Evolutionary conservation across 192 early-diverging fungal species (phyloP), one percentile per base, ranked within the genome.

Genomic region (Allomyces arbusculus): DNA sequence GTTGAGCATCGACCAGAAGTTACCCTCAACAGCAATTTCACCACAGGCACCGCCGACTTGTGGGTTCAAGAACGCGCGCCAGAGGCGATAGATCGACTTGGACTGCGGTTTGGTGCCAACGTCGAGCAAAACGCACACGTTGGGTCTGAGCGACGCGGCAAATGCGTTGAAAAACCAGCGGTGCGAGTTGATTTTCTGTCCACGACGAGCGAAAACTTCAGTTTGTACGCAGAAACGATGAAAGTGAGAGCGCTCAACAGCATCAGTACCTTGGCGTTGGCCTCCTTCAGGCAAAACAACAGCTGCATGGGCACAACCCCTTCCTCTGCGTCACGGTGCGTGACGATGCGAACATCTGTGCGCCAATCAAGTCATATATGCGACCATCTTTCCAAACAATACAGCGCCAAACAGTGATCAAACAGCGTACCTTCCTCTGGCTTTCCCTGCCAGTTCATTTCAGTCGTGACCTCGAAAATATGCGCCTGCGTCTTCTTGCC

Each of bases 141-240:
- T 85, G 64, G 92, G 92, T 43, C 85, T 78, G 68, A 95, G 73
- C 28, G 89, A 75, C n/a, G 83, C 79, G 3, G 89, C 83, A 71
- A 95, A 91, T n/a, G 91, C 91, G 71, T 90, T 92, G 77, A 95
- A 95, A 81, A 95, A 95, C 92, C 92, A 95, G 65, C 92, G 82
- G 69, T 95, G 92, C 24, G 89, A 91, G 81, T 95, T 95, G 78
- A 95, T 86, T 80, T 88, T 83, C 66, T 40, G 33, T 40, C 8
- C 7, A 40, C 7, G 7, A 8, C 33, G 7, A 40, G 33, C 3
- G 8, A 40, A 40, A 7, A 7, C 33, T 8, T 40, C 33, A 40
- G 33, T 40, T 40, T 8, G 33, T 40, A 7, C 33, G 33, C 33
- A 40, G 7, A 40, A 40, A 40, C 8, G 7, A 40, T 40, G 5